Conservation (phyloP, 495 filamentous ascomycete species). For the Xylaria curta region DNA sequence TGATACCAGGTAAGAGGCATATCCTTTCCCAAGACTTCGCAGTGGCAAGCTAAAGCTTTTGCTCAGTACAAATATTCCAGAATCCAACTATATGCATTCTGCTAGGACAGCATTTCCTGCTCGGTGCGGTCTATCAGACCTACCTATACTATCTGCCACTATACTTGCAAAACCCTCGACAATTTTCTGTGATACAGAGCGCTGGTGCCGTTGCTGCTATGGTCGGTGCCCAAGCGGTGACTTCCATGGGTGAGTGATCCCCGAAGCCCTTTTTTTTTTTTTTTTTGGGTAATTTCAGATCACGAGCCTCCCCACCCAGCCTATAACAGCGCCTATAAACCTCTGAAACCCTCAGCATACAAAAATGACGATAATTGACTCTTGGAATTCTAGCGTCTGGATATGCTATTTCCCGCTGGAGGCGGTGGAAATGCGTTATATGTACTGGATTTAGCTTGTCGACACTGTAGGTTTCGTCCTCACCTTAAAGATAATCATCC, state of each 20-base stretch:
- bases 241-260: slow-evolving; percentile 45
- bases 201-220: slow-evolving; percentile 60
- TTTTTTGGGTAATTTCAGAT: neutral
- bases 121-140: slow-evolving; percentile 65
- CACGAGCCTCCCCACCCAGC: neutral
- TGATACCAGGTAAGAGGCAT: slow-evolving; percentile 54
- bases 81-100: slow-evolving; percentile 58
- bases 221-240: slow-evolving; percentile 58
- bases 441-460: slow-evolving; percentile 60
- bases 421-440: slow-evolving; percentile 62
- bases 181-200: slow-evolving; percentile 42
- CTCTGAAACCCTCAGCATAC: neutral
- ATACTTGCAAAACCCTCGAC: slow-evolving; percentile 53
- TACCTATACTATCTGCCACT: slow-evolving; percentile 58
- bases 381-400: neutral
- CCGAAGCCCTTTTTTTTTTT: neutral
- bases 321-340: neutral
- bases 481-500: neutral
- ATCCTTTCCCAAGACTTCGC: neutral
- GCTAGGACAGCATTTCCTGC: slow-evolving; percentile 65
- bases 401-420: slow-evolving; percentile 46
- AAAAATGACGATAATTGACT: neutral
- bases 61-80: slow-evolving; percentile 56
- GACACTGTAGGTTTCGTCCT: slow-evolving; percentile 50
- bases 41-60: slow-evolving; percentile 23